Evolutionary conservation across 768 basidiomycete genomes (phyloP), one percentile per base, ranked within the genome.

Genomic region (Leucosporidium scottii): DNA sequence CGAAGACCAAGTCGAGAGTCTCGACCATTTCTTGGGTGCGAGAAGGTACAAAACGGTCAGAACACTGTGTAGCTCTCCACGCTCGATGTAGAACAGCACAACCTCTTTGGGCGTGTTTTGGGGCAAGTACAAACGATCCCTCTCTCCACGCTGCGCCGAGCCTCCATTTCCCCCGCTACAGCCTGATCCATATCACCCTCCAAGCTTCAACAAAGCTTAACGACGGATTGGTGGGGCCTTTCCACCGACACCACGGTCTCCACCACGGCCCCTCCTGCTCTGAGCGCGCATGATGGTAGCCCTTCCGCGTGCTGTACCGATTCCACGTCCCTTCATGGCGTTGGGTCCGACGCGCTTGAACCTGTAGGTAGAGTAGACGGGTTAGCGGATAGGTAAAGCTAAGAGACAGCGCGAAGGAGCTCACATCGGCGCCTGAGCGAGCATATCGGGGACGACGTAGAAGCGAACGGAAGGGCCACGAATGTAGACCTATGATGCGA

Each of bases 381-480:
- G 31, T 50, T 5, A 23, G 57, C 57, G n/a, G 6, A 23, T 8
- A 30, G 34, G 25, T 44, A 4, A 23, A 18, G 25, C 34, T 1
- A 21, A 30, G 25, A 27, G 17, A 30, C 30, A 39, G 34, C 44
- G 67, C 56, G 68, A 25, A 67, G 50, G 66, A 53, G 48, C 53
- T 82, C 77, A 93, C 96, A 99, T 99, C 25, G 96, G 96, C 20
- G 96, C 96, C 78, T 98, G 98, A 78, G 97, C 90, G 74, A 99
- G 82, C 90, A 99, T 97, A 80, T 98, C 96, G 64, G 96, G 96
- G 27, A 99, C 96, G 78, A 98, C 97, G 81, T 98, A 94, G 83
- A 96, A 98, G 72, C 96, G 84, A 73, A 97, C 83, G 90, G 97
- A 96, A 78, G 92, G 93, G 66, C 96, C 96, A 74, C 96, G 84